Evolutionary conservation across 2,329 filamentous ascomycete species (phyloP), one percentile per base, ranked within the genome.

Genomic region (Exophiala sideris): DNA sequence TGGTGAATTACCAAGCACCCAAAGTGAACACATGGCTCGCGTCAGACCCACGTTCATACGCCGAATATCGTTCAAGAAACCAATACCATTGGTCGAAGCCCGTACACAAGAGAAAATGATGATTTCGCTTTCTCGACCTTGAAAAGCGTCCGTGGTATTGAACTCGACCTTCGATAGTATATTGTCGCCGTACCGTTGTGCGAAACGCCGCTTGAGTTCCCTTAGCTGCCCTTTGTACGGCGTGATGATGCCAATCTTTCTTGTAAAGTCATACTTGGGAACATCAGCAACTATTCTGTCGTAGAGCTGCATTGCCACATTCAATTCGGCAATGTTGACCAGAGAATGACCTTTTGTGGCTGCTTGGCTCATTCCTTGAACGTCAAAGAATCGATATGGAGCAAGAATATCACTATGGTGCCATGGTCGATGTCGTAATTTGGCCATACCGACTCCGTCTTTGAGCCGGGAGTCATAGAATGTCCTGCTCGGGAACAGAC

Each of bases 41-140:
- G 94, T 99, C 56, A 99, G 79, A 75, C 94, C 94, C 66, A 99
- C 94, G 71, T 99, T 99, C 95, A 99, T 97, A 79, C 94, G 92
- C 55, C 94, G 85, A 67, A 99, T 96, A 70, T 99, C 94, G 50
- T 89, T 88, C 81, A 99, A 87, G 83, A 99, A 99, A 79, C 94
- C 94, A 67, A 99, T 96, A 65, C 92, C 91, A 6, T 87, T 88
- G n/a, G 89, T 83, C 29, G 88, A 92, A 18, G 94, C 92, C 74
- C 94, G 86, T 57, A 99, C 94, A 71, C 95, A 99, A 38, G 94
- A 97, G 76, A 99, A 99, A 60, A 99, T 97, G 70, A 99, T 97
- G 59, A 99, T 87, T 68, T 99, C 94, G 66, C 91, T 94, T 72
- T 99, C 94, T 62, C 95, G 85, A 59, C 94, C 94, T 70, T 99